A percentile compares a stretch with the other conserved stretches of the same genome.
phyloP scores from a whole-genome alignment of 1,284 basidiomycete genomes.

The Trichosporon sp. region DNA sequence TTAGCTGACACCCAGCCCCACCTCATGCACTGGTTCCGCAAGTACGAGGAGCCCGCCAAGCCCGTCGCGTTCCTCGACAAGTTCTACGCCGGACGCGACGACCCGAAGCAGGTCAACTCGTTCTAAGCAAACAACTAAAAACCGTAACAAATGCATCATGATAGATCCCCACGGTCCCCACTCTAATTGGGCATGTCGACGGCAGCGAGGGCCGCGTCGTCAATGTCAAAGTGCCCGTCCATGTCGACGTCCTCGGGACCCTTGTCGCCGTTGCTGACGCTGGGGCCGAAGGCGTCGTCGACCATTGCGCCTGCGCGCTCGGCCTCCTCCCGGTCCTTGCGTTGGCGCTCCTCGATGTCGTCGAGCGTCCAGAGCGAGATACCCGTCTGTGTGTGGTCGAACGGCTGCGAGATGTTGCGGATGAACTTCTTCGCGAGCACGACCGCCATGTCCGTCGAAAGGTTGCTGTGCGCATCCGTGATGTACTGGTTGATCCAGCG shows the following conservation, averaged over 20 bases:
- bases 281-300: constrained; percentile 34
- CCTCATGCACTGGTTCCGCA: constrained; percentile 57
- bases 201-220: constrained; percentile 46
- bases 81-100: constrained; percentile 56
- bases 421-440: constrained; percentile 96
- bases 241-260: constrained; percentile 36
- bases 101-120: constrained; percentile 51
- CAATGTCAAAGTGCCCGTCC: constrained; percentile 39
- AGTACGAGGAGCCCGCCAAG: constrained; percentile 50
- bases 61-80: constrained; percentile 58
- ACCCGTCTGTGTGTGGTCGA: constrained; percentile 91
- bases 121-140: constrained; percentile 37
- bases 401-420: constrained; percentile 95
- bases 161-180: constrained; percentile 13
- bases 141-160: constrained; percentile 30
- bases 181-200: constrained; percentile 40
- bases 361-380: constrained; percentile 84
- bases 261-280: constrained; percentile 24
- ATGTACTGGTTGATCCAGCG: constrained; percentile 99
- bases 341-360: constrained; percentile 54
- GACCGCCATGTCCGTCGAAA: constrained; percentile 98
- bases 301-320: constrained; percentile 37
- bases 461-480: constrained; percentile 92
- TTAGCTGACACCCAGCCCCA: constrained; percentile 45
- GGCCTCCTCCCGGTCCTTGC: constrained; percentile 47